Evolutionary conservation across 148 eudicot genomes (phyloP).

Genomic region (Cornus suecica): DNA sequence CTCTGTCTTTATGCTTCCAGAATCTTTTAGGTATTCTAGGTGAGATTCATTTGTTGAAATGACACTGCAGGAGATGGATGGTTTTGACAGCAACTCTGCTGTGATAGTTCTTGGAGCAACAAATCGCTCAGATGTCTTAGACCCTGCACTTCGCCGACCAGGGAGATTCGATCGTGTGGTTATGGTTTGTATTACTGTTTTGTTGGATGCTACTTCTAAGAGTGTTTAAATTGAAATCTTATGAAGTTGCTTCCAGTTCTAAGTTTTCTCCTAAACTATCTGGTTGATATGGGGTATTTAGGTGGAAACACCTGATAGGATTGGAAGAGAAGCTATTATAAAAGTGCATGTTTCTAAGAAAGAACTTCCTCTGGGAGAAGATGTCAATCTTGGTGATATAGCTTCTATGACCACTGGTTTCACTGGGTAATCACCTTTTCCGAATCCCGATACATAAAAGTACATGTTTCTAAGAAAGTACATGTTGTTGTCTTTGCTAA

Average conservation of each 20-base stretch:
- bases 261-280: constrained; percentile 17
- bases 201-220: not conserved
- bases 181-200: constrained; percentile 43
- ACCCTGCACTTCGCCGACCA: constrained; percentile 95
- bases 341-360: constrained; percentile 81
- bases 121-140: constrained; percentile 89
- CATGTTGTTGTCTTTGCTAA: not conserved
- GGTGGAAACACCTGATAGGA: constrained; percentile 96
- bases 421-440: constrained; percentile 61
- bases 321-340: constrained; percentile 88
- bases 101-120: constrained; percentile 98
- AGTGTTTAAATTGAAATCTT: not conserved
- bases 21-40: not conserved
- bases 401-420: constrained; percentile 97
- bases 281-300: constrained; percentile 21
- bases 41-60: constrained; percentile 13
- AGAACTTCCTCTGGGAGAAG: constrained; percentile 85
- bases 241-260: not conserved
- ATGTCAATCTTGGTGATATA: constrained; percentile 66
- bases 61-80: constrained; percentile 94
- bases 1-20: constrained; percentile 1
- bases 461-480: too few species aligned
- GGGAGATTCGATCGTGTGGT: constrained; percentile 97
- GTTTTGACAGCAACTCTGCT: constrained; percentile 95
- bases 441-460: not conserved